Evolutionary conservation across 2,329 filamentous ascomycete species (phyloP).

Genomic region (Myriosclerotinia curreyana): DNA sequence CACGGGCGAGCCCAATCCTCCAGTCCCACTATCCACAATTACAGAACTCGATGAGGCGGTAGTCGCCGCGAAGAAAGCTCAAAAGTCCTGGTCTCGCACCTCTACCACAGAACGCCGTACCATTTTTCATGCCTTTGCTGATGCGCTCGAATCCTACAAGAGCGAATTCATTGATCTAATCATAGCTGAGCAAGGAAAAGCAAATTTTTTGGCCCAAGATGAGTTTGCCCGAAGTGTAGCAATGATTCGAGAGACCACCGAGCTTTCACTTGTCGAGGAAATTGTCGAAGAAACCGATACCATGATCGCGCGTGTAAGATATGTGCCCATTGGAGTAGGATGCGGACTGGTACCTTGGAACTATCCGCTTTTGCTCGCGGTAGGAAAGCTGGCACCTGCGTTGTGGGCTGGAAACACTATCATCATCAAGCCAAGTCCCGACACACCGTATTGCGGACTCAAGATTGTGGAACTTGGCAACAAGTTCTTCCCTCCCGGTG

Average conservation of each 20-base stretch:
- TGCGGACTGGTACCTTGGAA: constrained; percentile 61
- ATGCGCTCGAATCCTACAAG: constrained; percentile 42
- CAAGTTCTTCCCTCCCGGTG: constrained; percentile 50
- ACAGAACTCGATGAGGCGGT: constrained; percentile 49
- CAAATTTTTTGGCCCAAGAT: constrained; percentile 35
- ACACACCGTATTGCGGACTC: constrained; percentile 51
- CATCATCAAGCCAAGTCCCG: constrained; percentile 57
- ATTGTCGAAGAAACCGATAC: constrained; percentile 17
- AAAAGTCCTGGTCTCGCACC: constrained; percentile 47
- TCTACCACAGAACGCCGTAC: constrained; percentile 45
- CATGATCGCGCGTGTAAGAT: constrained; percentile 43
- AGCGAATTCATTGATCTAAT: constrained; percentile 38
- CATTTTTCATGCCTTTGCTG: constrained; percentile 34
- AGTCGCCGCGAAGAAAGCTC: constrained; percentile 45
- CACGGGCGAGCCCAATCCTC: constrained; percentile 22
- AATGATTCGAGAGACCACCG: constrained; percentile 16
- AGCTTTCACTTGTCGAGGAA: constrained; percentile 21
- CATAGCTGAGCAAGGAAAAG: constrained; percentile 51
- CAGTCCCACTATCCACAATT: constrained; percentile 43
- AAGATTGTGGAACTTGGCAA: constrained; percentile 52
- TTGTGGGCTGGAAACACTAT: constrained; percentile 52
- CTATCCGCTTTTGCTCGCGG: constrained; percentile 48
- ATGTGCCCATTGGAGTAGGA: constrained; percentile 48
- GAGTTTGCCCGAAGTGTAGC: constrained; percentile 24
- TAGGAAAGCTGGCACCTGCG: constrained; percentile 49